phyloP scores from a whole-genome alignment of 208 protist species.

The Leishmania braziliensis region DNA sequence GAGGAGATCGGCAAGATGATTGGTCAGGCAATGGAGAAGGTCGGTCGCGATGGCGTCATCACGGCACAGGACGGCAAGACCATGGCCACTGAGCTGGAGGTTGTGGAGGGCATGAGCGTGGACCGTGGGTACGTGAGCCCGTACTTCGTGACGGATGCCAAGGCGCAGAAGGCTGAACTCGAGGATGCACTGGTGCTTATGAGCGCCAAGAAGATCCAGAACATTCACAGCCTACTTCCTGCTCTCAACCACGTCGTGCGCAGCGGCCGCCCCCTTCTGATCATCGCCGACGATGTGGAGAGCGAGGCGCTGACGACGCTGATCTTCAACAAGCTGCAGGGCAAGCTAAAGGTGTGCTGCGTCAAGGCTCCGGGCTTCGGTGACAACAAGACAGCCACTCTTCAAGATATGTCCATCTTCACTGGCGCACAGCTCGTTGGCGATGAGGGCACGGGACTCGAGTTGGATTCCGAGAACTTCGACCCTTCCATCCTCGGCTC shows the following conservation, averaged over 20 bases:
- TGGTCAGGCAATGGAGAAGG: constrained; percentile 98
- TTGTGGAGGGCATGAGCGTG: constrained; percentile 98
- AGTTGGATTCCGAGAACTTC: constrained; percentile 84
- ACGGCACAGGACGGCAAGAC: constrained; percentile 99
- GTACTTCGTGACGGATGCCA: constrained; percentile 99
- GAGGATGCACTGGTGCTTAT: constrained; percentile 72
- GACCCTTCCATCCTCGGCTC: constrained; percentile 72
- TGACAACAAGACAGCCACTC: constrained; percentile 97
- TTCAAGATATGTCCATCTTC: constrained; percentile 99
- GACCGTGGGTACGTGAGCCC: constrained; percentile 98
- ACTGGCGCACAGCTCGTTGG: constrained; percentile 95
- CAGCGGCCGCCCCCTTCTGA: constrained; percentile 93
- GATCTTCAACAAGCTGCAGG: constrained; percentile 88
- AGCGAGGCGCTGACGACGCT: constrained; percentile 95
- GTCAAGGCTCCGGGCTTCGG: constrained; percentile 99
- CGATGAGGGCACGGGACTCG: constrained; percentile 92
- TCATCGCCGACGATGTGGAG: constrained; percentile 99
- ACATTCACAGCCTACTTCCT: constrained; percentile 88
- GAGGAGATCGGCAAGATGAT: constrained; percentile 98
- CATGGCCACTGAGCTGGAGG: constrained; percentile 97
- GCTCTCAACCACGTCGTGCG: constrained; percentile 70
- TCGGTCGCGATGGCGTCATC: constrained; percentile 99
- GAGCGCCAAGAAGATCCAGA: constrained; percentile 14
- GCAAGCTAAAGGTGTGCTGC: constrained; percentile 88
- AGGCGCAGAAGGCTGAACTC: constrained; percentile 96